Conservation (phyloP, 305 asterid genomes). For the Fraxinus dipetala region DNA sequence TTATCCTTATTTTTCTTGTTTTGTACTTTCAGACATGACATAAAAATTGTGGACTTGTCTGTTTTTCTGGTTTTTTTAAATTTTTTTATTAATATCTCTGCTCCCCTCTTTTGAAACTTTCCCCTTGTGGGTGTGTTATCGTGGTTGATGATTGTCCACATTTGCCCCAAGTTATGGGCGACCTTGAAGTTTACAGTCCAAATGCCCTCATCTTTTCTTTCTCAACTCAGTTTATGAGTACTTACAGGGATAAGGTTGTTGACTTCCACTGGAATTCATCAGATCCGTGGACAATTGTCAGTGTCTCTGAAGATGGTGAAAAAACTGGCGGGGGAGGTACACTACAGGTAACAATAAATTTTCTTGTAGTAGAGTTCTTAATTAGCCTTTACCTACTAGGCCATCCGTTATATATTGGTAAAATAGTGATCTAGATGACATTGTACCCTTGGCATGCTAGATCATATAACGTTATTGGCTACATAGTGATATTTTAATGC, state of each 20-base stretch:
- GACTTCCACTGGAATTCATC: conserved; percentile 95
- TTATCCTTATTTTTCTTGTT: conserved; percentile 1
- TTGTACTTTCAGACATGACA: neutral
- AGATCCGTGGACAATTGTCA: conserved; percentile 93
- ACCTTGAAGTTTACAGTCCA: neutral
- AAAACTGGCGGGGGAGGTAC: conserved; percentile 98
- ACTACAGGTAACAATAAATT: conserved; percentile 63
- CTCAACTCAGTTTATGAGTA: neutral
- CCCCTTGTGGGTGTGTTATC: neutral
- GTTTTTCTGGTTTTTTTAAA: neutral
- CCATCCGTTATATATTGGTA: neutral
- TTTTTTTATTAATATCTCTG: neutral
- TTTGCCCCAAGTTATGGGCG: neutral
- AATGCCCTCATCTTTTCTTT: neutral
- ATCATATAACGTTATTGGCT: neutral
- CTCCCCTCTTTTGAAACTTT: neutral
- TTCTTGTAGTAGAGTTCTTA: neutral
- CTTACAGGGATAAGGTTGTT: conserved; percentile 83
- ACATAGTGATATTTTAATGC: neutral
- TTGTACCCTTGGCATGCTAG: neutral
- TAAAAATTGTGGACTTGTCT: neutral
- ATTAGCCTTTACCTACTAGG: neutral
- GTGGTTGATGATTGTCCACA: neutral
- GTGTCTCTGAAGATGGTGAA: conserved; percentile 94
- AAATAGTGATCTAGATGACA: neutral